A percentile compares a stretch with the other conserved stretches of the same genome.
Conservation (phyloP, 2,329 filamentous ascomycete species). For the Phyllosticta citriasiana region DNA sequence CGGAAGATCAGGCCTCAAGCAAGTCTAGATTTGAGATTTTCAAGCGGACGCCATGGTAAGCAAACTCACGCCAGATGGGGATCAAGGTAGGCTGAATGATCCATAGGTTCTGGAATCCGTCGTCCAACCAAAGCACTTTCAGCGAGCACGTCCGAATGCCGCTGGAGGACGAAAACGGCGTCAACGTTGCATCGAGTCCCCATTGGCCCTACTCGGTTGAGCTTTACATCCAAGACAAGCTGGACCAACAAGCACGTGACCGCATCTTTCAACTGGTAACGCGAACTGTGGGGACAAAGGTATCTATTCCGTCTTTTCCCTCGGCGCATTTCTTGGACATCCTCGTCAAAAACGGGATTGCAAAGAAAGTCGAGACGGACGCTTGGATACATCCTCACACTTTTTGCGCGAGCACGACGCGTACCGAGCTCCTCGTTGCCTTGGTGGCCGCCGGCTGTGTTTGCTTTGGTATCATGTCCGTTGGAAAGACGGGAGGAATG, state of each 20-base stretch:
- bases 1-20: background rate
- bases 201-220: constrained; percentile 19
- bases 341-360: constrained; percentile 23
- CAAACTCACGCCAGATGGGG: constrained; percentile 2
- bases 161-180: constrained; percentile 19
- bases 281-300: constrained; percentile 19
- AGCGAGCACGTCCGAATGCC: constrained; percentile 19
- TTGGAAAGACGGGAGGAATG: constrained; percentile 21
- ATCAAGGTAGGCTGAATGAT: background rate
- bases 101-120: constrained; percentile 20
- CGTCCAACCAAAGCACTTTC: constrained; percentile 21
- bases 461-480: constrained; percentile 23
- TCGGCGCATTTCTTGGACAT: constrained; percentile 20
- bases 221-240: constrained; percentile 17
- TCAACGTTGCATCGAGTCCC: constrained; percentile 21
- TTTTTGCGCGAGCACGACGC: constrained; percentile 16
- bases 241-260: constrained; percentile 17
- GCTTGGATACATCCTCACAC: constrained; percentile 26
- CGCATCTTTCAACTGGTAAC: constrained; percentile 22
- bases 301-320: constrained; percentile 22
- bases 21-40: background rate
- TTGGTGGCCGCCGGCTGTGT: constrained; percentile 23
- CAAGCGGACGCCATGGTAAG: background rate
- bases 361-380: constrained; percentile 23
- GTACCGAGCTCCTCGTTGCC: constrained; percentile 20